Evolutionary conservation across 805 yeast genomes (phyloP).

Genomic region (Ogataea glucozyma): DNA sequence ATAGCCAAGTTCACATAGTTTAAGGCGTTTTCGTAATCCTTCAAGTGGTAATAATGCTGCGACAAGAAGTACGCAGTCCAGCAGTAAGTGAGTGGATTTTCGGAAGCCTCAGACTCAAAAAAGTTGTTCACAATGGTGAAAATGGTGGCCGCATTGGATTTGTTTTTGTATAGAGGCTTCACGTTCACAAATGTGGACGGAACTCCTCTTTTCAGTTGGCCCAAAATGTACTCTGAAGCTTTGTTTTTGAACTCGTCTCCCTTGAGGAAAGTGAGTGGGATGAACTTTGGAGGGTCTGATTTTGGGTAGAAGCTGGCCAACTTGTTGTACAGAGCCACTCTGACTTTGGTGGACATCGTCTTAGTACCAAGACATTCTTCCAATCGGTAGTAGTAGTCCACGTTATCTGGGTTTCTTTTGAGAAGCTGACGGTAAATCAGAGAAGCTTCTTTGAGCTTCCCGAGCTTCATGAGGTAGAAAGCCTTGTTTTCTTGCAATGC

Average conservation of each 20-base stretch:
- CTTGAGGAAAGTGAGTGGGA: slow-evolving; percentile 74
- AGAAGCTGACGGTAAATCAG: slow-evolving; percentile 65
- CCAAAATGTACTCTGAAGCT: slow-evolving; percentile 54
- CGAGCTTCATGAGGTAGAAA: slow-evolving; percentile 57
- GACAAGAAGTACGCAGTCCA: slow-evolving; percentile 82
- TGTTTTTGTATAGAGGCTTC: slow-evolving; percentile 69
- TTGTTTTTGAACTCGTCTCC: slow-evolving; percentile 48
- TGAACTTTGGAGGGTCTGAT: slow-evolving; percentile 74
- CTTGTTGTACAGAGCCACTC: slow-evolving; percentile 63
- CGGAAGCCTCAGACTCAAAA: slow-evolving; percentile 30
- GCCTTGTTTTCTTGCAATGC: slow-evolving; percentile 70
- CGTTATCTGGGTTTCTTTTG: slow-evolving; percentile 83
- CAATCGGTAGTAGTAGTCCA: slow-evolving; percentile 60
- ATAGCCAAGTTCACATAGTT: slow-evolving; percentile 62
- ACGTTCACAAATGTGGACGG: slow-evolving; percentile 88
- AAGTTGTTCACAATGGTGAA: slow-evolving; percentile 56
- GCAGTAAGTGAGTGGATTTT: slow-evolving; percentile 45
- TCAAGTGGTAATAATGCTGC: slow-evolving; percentile 67
- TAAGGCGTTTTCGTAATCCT: slow-evolving; percentile 55
- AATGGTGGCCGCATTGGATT: slow-evolving; percentile 41
- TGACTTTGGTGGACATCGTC: slow-evolving; percentile 45
- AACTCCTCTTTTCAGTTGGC: slow-evolving; percentile 74
- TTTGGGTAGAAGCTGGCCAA: slow-evolving; percentile 73
- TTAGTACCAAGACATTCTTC: slow-evolving; percentile 63
- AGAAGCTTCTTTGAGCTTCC: slow-evolving; percentile 63